Evolutionary conservation across 805 yeast species (phyloP).

Genomic region (Ogataea paradorogensis): DNA sequence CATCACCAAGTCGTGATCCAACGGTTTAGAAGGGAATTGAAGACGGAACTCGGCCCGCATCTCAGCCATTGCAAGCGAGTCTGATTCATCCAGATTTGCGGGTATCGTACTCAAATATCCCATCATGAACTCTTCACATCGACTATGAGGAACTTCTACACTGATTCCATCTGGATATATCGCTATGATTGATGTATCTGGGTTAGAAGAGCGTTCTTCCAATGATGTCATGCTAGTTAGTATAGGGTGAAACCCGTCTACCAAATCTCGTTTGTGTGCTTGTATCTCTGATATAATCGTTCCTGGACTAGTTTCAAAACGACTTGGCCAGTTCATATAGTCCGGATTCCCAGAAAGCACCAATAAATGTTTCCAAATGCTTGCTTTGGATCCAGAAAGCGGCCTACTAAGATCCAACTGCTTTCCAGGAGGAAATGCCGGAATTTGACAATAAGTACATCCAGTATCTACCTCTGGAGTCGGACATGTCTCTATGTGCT

Average conservation of each 20-base stretch:
- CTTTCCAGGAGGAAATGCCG: slow-evolving; percentile 41
- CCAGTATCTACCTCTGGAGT: slow-evolving; percentile 54
- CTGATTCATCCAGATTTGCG: slow-evolving; percentile 8
- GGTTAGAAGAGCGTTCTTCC: slow-evolving; percentile 6
- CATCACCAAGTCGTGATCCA: slow-evolving; percentile 38
- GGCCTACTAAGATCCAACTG: slow-evolving; percentile 40
- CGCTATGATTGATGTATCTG: slow-evolving; percentile 26
- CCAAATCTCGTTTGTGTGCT: slow-evolving; percentile 30
- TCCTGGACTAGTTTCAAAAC: slow-evolving; percentile 47
- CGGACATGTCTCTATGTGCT: slow-evolving; percentile 40
- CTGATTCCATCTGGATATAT: slow-evolving; percentile 53
- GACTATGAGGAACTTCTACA: slow-evolving; percentile 34
- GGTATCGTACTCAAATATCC: slow-evolving; percentile 40
- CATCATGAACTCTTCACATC: slow-evolving; percentile 37
- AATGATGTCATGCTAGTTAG: slow-evolving; percentile 46
- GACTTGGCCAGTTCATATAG: slow-evolving; percentile 44
- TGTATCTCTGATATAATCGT: slow-evolving; percentile 42
- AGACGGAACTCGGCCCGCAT: slow-evolving; percentile 16
- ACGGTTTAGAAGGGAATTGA: slow-evolving; percentile 10
- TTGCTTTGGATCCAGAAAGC: slow-evolving; percentile 46
- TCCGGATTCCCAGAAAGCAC: slow-evolving; percentile 43
- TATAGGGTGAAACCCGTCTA: slow-evolving; percentile 49
- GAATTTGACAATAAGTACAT: slow-evolving; percentile 52
- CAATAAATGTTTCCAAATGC: slow-evolving; percentile 55
- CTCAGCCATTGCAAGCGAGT: slow-evolving; percentile 4